Base-by-base conservation (phyloP, 2,329 filamentous ascomycete genomes). In the Alternaria infectoria region DNA sequence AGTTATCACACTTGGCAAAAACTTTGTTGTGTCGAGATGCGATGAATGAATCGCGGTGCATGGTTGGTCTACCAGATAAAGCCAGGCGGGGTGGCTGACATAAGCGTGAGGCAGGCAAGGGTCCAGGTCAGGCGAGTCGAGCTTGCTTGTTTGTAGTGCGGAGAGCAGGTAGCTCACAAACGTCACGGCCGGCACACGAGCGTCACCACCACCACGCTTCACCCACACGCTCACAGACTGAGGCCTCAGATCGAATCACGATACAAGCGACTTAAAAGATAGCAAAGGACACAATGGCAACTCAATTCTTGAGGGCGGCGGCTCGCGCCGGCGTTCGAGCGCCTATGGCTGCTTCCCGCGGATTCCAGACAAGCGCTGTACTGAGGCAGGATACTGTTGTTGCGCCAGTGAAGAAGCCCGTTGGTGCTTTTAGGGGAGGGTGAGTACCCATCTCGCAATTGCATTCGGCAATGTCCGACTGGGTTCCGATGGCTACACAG, bases 361-460 rank as follows among this genome's bases (percentile, higher is more conserved):
- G 68, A 76, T 83, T 83, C 75, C 79, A 83, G 67, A 82, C 81
- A 52, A 81, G 74, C 62, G 68, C 70, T 13, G 69, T 57, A 3
- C 49, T 77, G 69, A 76, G 71, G 59, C 69, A 73, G 58, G 77
- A 79, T 25, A 70, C 59, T 55, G 79, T 81, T 43, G 74, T 74
- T 61, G 79, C 78, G 23, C 79, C 88, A 26, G 82, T 84, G n/a
- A 85, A 84, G 78, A 91, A 88, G 78, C 90, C 90, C 8, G 86
- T 91, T 56, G 90, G 90, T 59, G 90, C 90, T 70, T 92, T 92
- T 77, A 83, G 90, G 76, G 90, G 89, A 84, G 89, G 89, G 90
- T 92, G 80, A 84, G 88, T 55, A n/a, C 23, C 15, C 32, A 23
- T 30, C 15, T 3, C 8, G 30, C 36, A 25, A n/a, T 54, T 19